phyloP scores from a whole-genome alignment of 108 stramenopile species.

The Cyclotella kingstonii region DNA sequence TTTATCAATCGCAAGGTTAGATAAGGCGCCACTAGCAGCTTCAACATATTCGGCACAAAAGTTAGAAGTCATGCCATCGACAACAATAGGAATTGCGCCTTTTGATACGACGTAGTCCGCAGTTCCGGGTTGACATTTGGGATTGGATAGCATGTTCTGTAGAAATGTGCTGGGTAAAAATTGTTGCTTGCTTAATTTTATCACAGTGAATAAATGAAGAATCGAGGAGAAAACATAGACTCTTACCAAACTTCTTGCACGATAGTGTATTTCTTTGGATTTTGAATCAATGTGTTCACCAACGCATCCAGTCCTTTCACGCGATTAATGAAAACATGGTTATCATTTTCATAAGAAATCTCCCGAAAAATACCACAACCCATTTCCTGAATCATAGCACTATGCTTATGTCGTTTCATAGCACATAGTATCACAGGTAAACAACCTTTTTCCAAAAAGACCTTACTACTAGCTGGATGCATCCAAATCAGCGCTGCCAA shows the following conservation, averaged over 20 bases:
- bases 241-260: constrained; percentile 32
- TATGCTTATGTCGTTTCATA: constrained; percentile 19
- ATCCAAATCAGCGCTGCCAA: constrained; percentile 16
- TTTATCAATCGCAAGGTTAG: constrained; percentile 38
- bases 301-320: constrained; percentile 33
- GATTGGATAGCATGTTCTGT: constrained; percentile 34
- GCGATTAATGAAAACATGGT: constrained; percentile 22
- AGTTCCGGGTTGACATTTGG: constrained; percentile 1
- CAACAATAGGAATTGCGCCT: constrained; percentile 10
- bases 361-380: constrained; percentile 33
- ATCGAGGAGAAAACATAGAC: neutral
- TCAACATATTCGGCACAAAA: constrained; percentile 17
- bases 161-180: constrained; percentile 7
- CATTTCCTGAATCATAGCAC: constrained; percentile 32
- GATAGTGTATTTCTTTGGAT: constrained; percentile 18
- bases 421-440: constrained; percentile 15
- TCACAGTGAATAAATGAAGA: neutral
- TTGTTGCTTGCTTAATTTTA: neutral
- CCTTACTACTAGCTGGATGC: constrained; percentile 8
- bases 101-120: constrained; percentile 1
- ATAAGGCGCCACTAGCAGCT: constrained; percentile 34
- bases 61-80: constrained; percentile 13
- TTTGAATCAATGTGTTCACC: constrained; percentile 28
- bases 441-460: constrained; percentile 13
- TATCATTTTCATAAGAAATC: constrained; percentile 32